Evolutionary conservation across 2,329 filamentous ascomycete genomes (phyloP), one percentile per base, ranked within the genome.

Genomic region (Fusarium scirpi): DNA sequence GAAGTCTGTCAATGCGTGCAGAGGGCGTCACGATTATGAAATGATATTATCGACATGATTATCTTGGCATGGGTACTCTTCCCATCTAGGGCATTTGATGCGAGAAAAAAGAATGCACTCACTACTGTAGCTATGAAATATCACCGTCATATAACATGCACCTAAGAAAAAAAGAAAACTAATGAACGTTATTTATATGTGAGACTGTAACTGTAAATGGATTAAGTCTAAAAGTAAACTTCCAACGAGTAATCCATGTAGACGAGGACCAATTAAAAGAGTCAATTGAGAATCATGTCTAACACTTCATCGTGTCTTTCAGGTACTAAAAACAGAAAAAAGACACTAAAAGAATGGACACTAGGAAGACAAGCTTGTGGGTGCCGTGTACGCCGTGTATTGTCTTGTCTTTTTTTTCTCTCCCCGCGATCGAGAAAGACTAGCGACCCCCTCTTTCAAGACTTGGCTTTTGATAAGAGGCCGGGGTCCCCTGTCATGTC

Each of bases 1-100:
- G 16, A 52, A 22, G 32, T 43, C 48, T 43, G 49, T 27, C 49
- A 41, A 24, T 27, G 25, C 18, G 25, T 29, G 16, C 18, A 30
- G 32, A 2, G 49, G 16, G 53, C 62, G 67, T 70, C 67, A 70
- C 53, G 2, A 70, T 70, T 64, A 64, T 56, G 53, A 47, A 56
- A 67, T 55, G 18, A 34, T 40, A 43, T 45, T 40, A 46, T 27
- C 25, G 18, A 24, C 3, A 29, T 6, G 1, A 10, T 29, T 38
- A n/a, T 2, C 66, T 67, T 70, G 51, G 51, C 47, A 22, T 65
- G 24, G 48, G 25, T 24, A 47, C 38, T 29, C 15, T 58, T 29
- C 10, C 48, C 16, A 2, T 32, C 6, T n/a, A 11, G 32, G 45
- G 16, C 18, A 57, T 46, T 29, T 32, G 7, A 13, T 52, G 49